These are phyloP conservation scores for Dendrobium chrysotoxum DNA, from an alignment of 106 monocot genomes.

Conservation along the genomic window DNA sequence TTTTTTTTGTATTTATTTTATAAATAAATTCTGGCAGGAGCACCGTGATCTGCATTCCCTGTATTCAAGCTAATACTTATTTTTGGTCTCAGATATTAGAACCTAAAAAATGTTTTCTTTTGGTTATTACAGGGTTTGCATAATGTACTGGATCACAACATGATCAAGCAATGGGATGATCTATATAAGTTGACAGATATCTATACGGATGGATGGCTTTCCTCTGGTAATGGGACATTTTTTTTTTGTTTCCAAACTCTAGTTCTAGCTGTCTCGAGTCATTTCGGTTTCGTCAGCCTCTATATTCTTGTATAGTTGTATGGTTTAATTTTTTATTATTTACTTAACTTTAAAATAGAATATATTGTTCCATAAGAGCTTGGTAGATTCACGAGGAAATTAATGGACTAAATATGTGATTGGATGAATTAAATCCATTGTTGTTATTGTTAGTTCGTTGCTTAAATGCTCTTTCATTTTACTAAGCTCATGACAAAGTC, in stretches of 20 bases:
- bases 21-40: too few relatives aligned
- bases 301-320: background rate
- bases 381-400: background rate
- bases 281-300: background rate
- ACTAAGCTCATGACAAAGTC: background rate
- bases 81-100: background rate
- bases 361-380: background rate
- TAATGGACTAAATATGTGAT: background rate
- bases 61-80: background rate
- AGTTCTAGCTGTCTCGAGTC: background rate
- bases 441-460: background rate
- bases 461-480: background rate
- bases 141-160: constrained; percentile 49
- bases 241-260: background rate
- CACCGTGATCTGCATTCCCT: background rate
- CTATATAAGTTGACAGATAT: constrained; percentile 64
- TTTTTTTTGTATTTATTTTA: background rate
- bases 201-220: constrained; percentile 85
- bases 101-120: background rate
- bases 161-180: constrained; percentile 67
- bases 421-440: background rate
- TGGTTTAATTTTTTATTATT: background rate
- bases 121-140: constrained; percentile 53
- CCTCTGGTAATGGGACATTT: constrained; percentile 45
- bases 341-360: background rate